phyloP scores from a whole-genome alignment of 176 grass and related monocot species.

The Carex pumila region DNA sequence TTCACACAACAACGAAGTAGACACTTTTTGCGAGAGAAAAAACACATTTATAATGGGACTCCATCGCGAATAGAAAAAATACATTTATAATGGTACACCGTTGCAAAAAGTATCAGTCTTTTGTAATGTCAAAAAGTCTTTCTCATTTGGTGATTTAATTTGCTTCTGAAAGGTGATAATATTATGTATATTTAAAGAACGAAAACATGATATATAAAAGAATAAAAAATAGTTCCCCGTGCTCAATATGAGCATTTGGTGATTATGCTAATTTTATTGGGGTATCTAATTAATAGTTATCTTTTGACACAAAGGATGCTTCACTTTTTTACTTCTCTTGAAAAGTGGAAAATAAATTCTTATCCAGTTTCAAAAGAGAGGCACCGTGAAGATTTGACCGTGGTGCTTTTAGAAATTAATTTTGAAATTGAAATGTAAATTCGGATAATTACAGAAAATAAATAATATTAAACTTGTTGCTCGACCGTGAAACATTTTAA shows the following conservation, averaged over 20 bases:
- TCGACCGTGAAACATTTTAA: no score
- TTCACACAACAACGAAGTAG: no score
- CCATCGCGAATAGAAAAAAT: no score
- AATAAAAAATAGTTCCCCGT: not conserved
- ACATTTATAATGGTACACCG: no score
- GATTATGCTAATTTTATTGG: no score
- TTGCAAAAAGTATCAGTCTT: no score
- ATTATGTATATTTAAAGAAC: not conserved
- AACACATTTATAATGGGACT: no score
- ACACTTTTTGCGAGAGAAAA: no score
- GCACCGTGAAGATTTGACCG: not conserved
- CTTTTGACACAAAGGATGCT: not conserved
- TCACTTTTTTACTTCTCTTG: not conserved
- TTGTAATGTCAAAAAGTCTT: not conserved
- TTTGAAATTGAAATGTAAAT: no score
- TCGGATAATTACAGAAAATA: no score
- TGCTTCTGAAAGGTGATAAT: not conserved
- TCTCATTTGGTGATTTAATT: not conserved
- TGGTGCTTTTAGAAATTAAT: no score
- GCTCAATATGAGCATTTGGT: not conserved
- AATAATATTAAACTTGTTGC: no score
- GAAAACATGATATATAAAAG: not conserved
- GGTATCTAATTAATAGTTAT: not conserved
- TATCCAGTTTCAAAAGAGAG: not conserved
- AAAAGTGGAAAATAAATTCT: not conserved